phyloP scores from a whole-genome alignment of 176 grass and related monocot genomes.

The Urochloa ruziziensis region DNA sequence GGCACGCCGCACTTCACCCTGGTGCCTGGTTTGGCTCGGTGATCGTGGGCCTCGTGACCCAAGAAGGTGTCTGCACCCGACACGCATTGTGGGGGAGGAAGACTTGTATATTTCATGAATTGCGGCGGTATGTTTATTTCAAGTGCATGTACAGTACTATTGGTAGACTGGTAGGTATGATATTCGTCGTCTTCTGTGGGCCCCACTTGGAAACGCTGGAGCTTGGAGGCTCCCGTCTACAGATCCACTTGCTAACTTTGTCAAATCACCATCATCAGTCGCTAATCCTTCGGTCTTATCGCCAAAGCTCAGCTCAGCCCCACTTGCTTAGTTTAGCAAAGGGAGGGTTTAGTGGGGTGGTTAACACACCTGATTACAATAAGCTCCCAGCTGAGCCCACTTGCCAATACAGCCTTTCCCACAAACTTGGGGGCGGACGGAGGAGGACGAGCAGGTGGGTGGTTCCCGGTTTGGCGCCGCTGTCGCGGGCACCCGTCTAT shows the following conservation, averaged over 20 bases:
- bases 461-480: not conserved
- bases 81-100: not conserved
- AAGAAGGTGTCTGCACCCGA: not conserved
- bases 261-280: not conserved
- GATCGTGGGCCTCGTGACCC: not conserved
- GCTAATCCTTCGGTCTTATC: not conserved
- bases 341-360: not conserved
- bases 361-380: not conserved
- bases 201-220: not conserved
- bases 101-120: not conserved
- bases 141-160: not conserved
- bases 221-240: no score
- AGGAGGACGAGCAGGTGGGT: not conserved
- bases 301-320: not conserved
- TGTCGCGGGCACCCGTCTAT: not conserved
- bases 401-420: slow-evolving; percentile 36
- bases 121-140: not conserved
- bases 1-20: not conserved
- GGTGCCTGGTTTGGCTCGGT: not conserved
- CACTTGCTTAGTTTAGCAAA: not conserved
- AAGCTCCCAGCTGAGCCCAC: not conserved
- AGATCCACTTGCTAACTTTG: not conserved
- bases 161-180: not conserved
- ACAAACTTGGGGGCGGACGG: slow-evolving; percentile 9
- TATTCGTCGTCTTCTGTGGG: not conserved